Base-by-base conservation (phyloP, 805 yeast species). In the Metschnikowia kofuensis region DNA sequence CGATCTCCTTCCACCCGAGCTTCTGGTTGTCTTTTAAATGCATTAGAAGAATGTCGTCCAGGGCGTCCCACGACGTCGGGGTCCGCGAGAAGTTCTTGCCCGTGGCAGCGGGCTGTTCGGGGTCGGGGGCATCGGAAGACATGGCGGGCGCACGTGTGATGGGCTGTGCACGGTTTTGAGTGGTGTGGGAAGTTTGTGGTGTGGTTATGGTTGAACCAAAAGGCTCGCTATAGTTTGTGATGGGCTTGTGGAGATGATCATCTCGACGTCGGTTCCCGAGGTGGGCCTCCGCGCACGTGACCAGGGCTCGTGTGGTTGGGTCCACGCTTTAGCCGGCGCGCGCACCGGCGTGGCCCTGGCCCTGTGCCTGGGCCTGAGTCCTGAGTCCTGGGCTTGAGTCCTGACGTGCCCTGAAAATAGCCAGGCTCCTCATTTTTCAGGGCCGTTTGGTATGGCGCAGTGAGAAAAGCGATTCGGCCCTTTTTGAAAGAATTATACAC, bases 1-100 rank as follows among this genome's bases (percentile, higher is more conserved):
- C 84, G 44, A 89, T 88, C 56, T 89, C 96, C 65, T 89, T 83
- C 96, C 96, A 89, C 1, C 96, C 96, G 56, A 88, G 75, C 63
- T 86, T 87, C 63, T 84, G 87, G 52, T 83, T 82, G 64, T 89
- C 96, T 66, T 89, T 89, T 60, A 89, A 74, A 54, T 74, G 78
- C 76, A 73, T 71, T 38, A 74, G 61, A 32, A 74, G 66, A 37
- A 71, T 60, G 54, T 74, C 78, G 58, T 74, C 78, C 53, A 68
- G 75, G 14, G 77, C 73, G 54, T 74, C 78, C 78, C 78, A 74
- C 4, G 77, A 72, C 4, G 78, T 72, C 12, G 78, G 78, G 7
- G 78, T 73, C 34, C 77, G 58, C 42, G 68, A 59, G 49, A 59
- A 61, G 44, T 21, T 37, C 38, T 51, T 51, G 29, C 41, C n/a